Conservation (phyloP, 495 filamentous ascomycete species). For the Podospora comata region DNA sequence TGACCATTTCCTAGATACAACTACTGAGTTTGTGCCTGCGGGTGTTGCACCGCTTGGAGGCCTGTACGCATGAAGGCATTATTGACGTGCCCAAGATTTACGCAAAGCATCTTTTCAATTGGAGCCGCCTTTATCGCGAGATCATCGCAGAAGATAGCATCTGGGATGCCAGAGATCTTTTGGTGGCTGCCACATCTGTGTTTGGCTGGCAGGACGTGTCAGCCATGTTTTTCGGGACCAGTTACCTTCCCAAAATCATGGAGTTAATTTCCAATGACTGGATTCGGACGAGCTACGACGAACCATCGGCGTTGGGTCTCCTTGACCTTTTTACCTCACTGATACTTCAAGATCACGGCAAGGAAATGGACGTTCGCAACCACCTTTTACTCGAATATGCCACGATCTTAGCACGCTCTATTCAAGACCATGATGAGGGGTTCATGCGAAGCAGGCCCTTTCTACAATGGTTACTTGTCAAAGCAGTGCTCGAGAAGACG, state of each 20-base stretch:
- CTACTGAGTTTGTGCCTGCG: constrained; percentile 14
- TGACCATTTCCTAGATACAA: background rate
- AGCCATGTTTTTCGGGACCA: constrained; percentile 9
- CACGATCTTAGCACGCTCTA: constrained; percentile 5
- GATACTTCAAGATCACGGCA: constrained; percentile 13
- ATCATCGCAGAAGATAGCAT: constrained; percentile 17
- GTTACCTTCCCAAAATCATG: background rate
- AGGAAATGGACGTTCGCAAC: background rate
- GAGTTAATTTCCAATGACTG: constrained; percentile 21
- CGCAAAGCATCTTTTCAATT: constrained; percentile 7
- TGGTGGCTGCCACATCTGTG: constrained; percentile 12
- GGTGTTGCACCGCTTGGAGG: constrained; percentile 3
- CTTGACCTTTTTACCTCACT: constrained; percentile 23
- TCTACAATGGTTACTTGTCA: constrained; percentile 26
- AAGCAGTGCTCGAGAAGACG: constrained; percentile 14
- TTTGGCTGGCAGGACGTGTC: constrained; percentile 16
- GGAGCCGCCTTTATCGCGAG: constrained; percentile 17
- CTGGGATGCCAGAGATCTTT: constrained; percentile 27
- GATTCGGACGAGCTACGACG: constrained; percentile 14
- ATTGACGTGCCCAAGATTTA: background rate
- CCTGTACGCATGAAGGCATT: background rate
- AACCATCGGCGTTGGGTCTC: constrained; percentile 21
- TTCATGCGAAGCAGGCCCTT: constrained; percentile 26
- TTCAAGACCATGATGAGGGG: constrained; percentile 13
- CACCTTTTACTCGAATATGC: constrained; percentile 15